Base-by-base conservation (phyloP, 2,329 filamentous ascomycete species). In the Fusarium caatingaense region DNA sequence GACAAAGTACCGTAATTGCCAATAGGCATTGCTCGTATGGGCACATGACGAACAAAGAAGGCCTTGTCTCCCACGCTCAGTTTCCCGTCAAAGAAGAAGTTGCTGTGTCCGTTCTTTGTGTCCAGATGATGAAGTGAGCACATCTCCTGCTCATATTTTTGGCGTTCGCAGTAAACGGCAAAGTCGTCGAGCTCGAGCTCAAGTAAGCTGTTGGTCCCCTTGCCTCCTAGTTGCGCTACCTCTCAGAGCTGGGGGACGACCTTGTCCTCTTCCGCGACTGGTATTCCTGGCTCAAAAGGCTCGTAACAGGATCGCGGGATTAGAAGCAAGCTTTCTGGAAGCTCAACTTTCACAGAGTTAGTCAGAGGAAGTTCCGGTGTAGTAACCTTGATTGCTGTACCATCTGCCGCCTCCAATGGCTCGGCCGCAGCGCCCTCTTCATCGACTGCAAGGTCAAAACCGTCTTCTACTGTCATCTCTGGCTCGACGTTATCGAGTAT, bases 11-110 rank as follows among this genome's bases (percentile, higher is more conserved):
- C 88, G 74, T 94, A 93, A 28, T 89, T 89, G 3, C 89, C 91
- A 13, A 96, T 85, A 0, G 91, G 89, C 3, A 92, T 79, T 2
- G 85, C 80, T 0, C 79, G 74, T 48, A 95, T 91, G 0, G 83
- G 80, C 0, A 92, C 80, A 0, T 76, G 79, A 47, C 86, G 78
- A 0, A 95, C 83, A 59, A 86, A 92, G 42, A 81, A 80, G 6
- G 56, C 76, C 21, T 32, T 59, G 2, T 78, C 71, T 0, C 84
- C 85, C 6, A 81, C 60, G 11, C 81, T 84, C 0, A 94, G 76
- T 0, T 86, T 74, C 0, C 91, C 91, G 68, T 92, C 88, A 40
- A 93, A 88, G 47, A 81, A 87, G 56, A 88, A 83, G 7, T 65
- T 72, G 18, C 74, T 76, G 41, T 77, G 78, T 0, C 76, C 80